Base-by-base conservation (phyloP, 2,329 filamentous ascomycete genomes). In the Uncinocarpus reesii region DNA sequence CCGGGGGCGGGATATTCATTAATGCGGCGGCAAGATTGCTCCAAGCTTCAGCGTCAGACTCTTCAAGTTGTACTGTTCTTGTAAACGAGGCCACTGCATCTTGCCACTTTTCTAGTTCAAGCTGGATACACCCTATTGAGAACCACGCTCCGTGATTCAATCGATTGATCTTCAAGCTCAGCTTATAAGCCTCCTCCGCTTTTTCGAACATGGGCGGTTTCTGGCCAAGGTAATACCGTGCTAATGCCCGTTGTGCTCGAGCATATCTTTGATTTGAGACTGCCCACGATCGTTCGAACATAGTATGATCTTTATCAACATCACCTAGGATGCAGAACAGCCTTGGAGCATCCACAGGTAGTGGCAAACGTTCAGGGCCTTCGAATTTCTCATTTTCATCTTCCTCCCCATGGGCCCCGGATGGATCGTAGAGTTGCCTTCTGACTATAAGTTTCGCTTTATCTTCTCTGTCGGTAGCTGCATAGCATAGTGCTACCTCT, bases 291-390 rank as follows among this genome's bases (percentile, higher is more conserved):
- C 83, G 83, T 54, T 86, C 78, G 67, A 93, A 98, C 68, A 89
- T 79, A 7, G 69, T 64, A 0, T 83, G 75, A 7, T 92, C 77
- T 18, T 80, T 73, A 56, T 94, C 86, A 13, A 98, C 75, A 57
- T 98, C 92, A 15, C 90, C 92, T 1, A 98, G 72, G 49, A 98
- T 95, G 62, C 90, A 96, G 71, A 89, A 90, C 4, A 96, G 70
- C 0, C 92, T 79, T 0, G 92, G 84, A 1, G 90, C 86, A 61
- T 96, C 86, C 1, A 84, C 75, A 0, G 88, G 87, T 0, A 85
- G 70, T 0, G 86, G 84, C 3, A 76, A 69, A 1, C 81, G 73
- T 58, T 86, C 82, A 1, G 80, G 73, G 0, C 88, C 88, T 68
- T 82, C 66, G 81, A 78, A 65, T 60, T 70, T 53, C 63, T 78